A percentile compares a stretch with the other conserved stretches of the same genome.
Evolutionary conservation across 768 basidiomycete species (phyloP).

Genomic region (Xerocomellus intermedius): DNA sequence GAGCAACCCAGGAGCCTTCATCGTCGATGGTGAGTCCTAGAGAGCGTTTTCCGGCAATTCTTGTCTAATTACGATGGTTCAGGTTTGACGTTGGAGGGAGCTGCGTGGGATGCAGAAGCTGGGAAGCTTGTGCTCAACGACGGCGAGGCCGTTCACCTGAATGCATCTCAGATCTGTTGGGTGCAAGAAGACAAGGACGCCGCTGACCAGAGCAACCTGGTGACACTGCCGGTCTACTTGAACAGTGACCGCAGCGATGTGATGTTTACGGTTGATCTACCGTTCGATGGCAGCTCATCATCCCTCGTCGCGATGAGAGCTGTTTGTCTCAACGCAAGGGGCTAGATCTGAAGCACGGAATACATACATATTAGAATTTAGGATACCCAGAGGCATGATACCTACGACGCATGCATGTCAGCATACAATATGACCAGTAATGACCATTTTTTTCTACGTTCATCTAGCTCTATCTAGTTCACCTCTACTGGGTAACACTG

Average conservation of each 20-base stretch:
- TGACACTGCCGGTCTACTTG: conserved; percentile 90
- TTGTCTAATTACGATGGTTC: conserved; percentile 10
- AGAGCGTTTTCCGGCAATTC: not conserved
- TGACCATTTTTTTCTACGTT: conserved; percentile 8
- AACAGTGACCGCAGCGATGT: conserved; percentile 88
- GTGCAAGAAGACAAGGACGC: conserved; percentile 53
- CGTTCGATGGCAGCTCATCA: conserved; percentile 65
- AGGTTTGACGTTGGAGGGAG: conserved; percentile 90
- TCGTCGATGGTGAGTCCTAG: conserved; percentile 75
- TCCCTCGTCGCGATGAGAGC: conserved; percentile 82
- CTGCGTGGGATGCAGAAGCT: conserved; percentile 56
- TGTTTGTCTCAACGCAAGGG: conserved; percentile 85
- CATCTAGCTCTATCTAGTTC: conserved; percentile 12
- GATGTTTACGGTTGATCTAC: conserved; percentile 84
- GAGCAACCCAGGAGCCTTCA: conserved; percentile 76
- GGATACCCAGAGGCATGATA: conserved; percentile 29
- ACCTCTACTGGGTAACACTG: conserved; percentile 19
- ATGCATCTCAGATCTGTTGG: conserved; percentile 87
- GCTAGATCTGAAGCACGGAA: conserved; percentile 37
- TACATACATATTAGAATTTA: not conserved
- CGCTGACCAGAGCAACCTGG: conserved; percentile 38
- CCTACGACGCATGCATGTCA: conserved; percentile 19
- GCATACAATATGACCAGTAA: conserved; percentile 20
- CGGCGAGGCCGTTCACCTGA: conserved; percentile 75
- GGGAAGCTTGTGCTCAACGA: conserved; percentile 79